Percentiles rank a stretch among this genome's conserved stretches.
Conservation (phyloP, 2,329 filamentous ascomycete genomes). For the Penicillium sp. region DNA sequence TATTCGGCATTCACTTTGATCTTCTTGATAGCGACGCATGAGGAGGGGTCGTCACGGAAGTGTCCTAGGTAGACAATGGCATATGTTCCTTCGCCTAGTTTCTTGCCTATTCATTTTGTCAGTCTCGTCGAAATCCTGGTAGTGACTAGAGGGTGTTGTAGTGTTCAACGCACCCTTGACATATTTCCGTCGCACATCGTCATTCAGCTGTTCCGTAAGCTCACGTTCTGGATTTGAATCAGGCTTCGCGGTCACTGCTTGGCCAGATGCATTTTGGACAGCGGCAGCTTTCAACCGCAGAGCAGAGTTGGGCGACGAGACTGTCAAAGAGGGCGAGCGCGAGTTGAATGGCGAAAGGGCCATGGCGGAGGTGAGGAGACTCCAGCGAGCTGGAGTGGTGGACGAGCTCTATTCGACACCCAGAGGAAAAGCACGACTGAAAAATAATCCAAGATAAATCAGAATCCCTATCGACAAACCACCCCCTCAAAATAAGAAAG, state of each 20-base stretch:
- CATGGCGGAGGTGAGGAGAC: constrained; percentile 29
- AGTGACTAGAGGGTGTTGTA: neutral
- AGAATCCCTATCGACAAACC: no score
- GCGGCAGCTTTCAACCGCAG: constrained; percentile 38
- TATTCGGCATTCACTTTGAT: constrained; percentile 62
- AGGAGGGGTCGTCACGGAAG: constrained; percentile 68
- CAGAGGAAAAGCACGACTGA: neutral
- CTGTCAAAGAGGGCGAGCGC: constrained; percentile 38
- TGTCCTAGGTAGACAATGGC: constrained; percentile 92
- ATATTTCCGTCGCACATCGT: constrained; percentile 83
- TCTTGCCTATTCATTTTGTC: constrained; percentile 63
- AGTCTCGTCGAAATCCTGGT: neutral
- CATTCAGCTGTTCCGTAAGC: constrained; percentile 74
- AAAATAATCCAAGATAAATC: neutral
- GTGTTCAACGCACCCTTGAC: constrained; percentile 65
- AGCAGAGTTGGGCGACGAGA: constrained; percentile 34
- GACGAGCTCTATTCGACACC: neutral
- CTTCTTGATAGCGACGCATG: constrained; percentile 70
- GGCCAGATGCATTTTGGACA: constrained; percentile 27
- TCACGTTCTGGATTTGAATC: constrained; percentile 38
- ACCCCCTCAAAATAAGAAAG: neutral
- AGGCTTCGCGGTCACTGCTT: constrained; percentile 18
- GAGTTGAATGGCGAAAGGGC: constrained; percentile 47
- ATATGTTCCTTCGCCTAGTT: constrained; percentile 95
- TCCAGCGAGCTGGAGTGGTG: neutral